Evolutionary conservation across 2,329 filamentous ascomycete species (phyloP), one percentile per base, ranked within the genome.

Genomic region (Phyllosticta paracitricarpa): DNA sequence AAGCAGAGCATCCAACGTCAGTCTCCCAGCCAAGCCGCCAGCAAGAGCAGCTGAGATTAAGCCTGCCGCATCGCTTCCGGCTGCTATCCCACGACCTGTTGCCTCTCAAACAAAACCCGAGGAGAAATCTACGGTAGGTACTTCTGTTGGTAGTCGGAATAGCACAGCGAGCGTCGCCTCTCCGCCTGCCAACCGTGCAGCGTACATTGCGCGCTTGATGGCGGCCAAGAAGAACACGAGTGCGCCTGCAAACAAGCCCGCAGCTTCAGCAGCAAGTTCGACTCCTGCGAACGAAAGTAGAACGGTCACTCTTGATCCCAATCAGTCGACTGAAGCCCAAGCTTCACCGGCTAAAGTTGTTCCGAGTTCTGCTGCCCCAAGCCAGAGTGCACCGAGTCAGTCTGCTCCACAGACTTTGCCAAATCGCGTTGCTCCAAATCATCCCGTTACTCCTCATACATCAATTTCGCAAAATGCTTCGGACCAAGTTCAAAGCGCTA

Each of bases 141-240:
- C 28, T 4, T 10, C 59, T 14, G 55, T n/a, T 8, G 54, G 51
- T 57, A 61, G 57, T 51, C 56, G 53, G n/a, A 17, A 14, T 22
- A 57, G 3, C 51, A 48, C 22, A 2, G 26, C 40, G 17, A n/a
- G 40, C 25, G 17, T 51, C 24, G 30, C 28, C 12, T 57, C 55
- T 28, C 56, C 59, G 14, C 68, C 82, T 7, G 79, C 88, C 65
- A 85, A 89, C 68, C 82, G 89, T 24, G 89, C 89, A 66, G 88
- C 91, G 65, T 84, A 89, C 52, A 89, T 93, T 63, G 88, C 89
- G 3, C 84, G 87, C 56, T 80, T 91, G 61, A 79, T 91, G 60
- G 89, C 89, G n/a, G 85, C 84, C 1, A 91, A 89, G 71, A 82
- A 81, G 35, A 88, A 86, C 59, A 67, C 70, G 62, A 62, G 12